Evolutionary conservation across 148 eudicot genomes (phyloP), one percentile per base, ranked within the genome.

Genomic region (Talinum fruticosum): DNA sequence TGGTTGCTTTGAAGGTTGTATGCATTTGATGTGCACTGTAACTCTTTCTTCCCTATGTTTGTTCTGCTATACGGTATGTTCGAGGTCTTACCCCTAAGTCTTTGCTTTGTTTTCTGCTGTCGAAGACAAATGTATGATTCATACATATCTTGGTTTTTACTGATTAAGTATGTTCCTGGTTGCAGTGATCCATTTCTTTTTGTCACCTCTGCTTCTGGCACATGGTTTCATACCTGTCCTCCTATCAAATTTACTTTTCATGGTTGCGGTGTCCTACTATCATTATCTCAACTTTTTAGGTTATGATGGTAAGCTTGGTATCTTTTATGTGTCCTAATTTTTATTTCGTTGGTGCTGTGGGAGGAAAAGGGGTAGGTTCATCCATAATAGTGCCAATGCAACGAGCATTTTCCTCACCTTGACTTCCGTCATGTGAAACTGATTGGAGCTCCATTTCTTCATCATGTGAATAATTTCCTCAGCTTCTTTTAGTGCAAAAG

Each of bases 1-100:
- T 71, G 80, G 59, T 35, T 61, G 4, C 79, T 64, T 47, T 91
- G 88, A 83, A 96, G 99, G 99, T 77, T 96, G 81, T 96, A 96
- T 88, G 94, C 99, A 45, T 96, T 93, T 88, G 98, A 96, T 84
- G 98, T 96, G 70, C 99, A 93, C 88, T 96, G 99, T 94, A 96
- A 96, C 86, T 93, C 99, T 79, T 90, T 93, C 92, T 96, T 96
- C 88, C 98, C 99, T 15, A 76, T 93, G 93, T 96, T 96, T 76
- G 90, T 91, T 72, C 79, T 93, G 86, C 99, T 96, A 41, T 90
- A 93, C 59, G 98, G 99, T 96, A 88, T 57, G 89, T 49, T 72
- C 33, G 70, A 26, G 65, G 38, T 74, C 16, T 66, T 47, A 38
- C 28, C 44, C 65, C 30, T 44, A 16, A 45, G 41, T 74, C 38